Percentiles rank a stretch among this genome's conserved stretches.
Conservation (phyloP, 805 yeast species). For the Metschnikowia sp. region DNA sequence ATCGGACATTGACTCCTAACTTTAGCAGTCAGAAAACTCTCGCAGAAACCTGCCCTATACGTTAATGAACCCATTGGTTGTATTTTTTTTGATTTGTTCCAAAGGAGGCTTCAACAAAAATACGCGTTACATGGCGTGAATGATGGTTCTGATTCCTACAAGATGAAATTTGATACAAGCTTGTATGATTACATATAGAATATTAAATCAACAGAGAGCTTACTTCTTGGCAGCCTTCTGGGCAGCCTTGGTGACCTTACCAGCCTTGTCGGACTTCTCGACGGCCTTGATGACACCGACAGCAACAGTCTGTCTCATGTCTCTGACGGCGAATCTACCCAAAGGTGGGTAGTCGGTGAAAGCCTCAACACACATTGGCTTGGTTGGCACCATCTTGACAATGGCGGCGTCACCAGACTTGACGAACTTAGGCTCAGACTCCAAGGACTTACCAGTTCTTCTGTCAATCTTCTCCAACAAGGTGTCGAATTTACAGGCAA, state of each 20-base stretch:
- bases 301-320: constrained; percentile 99
- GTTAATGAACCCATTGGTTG: too few relatives aligned
- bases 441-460: constrained; percentile 47
- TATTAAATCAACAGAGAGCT: constrained; percentile 17
- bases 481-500: constrained; percentile 83
- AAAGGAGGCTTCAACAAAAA: too few relatives aligned
- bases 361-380: constrained; percentile 45
- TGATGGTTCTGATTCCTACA: too few relatives aligned
- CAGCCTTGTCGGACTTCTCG: constrained; percentile 81
- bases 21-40: too few relatives aligned
- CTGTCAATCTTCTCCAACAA: constrained; percentile 84
- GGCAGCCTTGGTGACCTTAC: constrained; percentile 97
- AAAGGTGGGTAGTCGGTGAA: constrained; percentile 45
- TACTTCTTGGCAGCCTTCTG: constrained; percentile 75
- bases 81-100: too few relatives aligned
- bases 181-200: constrained; percentile 8
- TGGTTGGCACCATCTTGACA: constrained; percentile 42
- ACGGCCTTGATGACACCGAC: constrained; percentile 98
- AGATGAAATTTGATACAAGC: constrained; percentile 8
- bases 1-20: too few relatives aligned
- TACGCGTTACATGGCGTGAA: too few relatives aligned
- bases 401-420: constrained; percentile 40
- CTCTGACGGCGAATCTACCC: constrained; percentile 76
- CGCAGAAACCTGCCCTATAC: too few relatives aligned
- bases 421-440: constrained; percentile 33